phyloP scores from a whole-genome alignment of 2,329 filamentous ascomycete species.

The Epicoccum sorghinum region DNA sequence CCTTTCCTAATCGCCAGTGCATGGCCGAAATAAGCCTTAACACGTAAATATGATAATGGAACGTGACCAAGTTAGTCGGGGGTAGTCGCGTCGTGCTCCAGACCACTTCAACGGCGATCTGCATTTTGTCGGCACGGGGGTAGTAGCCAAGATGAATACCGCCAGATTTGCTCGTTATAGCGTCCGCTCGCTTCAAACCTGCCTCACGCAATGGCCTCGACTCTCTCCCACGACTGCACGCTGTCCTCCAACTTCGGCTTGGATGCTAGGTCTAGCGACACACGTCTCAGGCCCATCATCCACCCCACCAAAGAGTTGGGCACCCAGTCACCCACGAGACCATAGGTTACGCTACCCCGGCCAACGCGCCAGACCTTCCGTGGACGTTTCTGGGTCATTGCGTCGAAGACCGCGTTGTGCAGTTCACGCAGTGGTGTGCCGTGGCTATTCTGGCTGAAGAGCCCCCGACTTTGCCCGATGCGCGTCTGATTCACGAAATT shows the following conservation, averaged over 20 bases:
- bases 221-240: conserved; percentile 53
- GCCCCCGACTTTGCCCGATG: conserved; percentile 57
- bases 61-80: conserved; percentile 11
- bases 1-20: conserved; percentile 14
- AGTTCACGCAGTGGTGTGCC: conserved; percentile 78
- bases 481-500: conserved; percentile 48
- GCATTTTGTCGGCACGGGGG: conserved; percentile 9
- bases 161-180: conserved; percentile 4
- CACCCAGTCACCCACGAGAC: conserved; percentile 80
- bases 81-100: conserved; percentile 6
- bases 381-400: conserved; percentile 70
- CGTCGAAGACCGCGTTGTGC: conserved; percentile 89
- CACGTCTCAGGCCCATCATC: conserved; percentile 83
- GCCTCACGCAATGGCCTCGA: conserved; percentile 7
- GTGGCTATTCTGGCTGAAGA: conserved; percentile 57
- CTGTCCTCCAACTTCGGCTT: conserved; percentile 52
- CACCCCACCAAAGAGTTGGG: conserved; percentile 78
- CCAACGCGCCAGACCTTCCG: conserved; percentile 76
- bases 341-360: conserved; percentile 82
- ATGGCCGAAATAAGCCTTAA: conserved; percentile 7
- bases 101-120: conserved; percentile 12
- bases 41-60: not conserved
- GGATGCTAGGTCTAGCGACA: conserved; percentile 46
- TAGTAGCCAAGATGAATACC: conserved; percentile 5
- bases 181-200: not conserved